Conservation (phyloP, 352 stramenopile genomes). For the Phytophthora citricola region DNA sequence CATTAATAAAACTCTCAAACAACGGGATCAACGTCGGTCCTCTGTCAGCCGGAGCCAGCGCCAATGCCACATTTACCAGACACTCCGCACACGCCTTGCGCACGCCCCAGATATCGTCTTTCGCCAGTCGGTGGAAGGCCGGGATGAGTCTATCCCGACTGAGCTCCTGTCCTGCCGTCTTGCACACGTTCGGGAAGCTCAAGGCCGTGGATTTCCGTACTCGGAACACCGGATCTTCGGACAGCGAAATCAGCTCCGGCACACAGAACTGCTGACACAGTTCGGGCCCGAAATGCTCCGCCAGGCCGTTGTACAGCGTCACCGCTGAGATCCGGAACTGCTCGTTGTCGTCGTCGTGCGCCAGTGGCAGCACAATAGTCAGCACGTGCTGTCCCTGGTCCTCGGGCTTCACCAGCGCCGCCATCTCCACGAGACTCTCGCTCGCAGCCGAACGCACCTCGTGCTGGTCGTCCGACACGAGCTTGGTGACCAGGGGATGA, state of each 20-base stretch:
- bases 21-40: constrained; percentile 88
- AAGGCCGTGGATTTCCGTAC: constrained; percentile 93
- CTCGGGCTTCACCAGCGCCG: constrained; percentile 80
- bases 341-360: constrained; percentile 92
- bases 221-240: constrained; percentile 93
- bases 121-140: constrained; percentile 90
- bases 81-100: constrained; percentile 93
- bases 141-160: constrained; percentile 90
- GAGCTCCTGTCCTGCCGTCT: constrained; percentile 73
- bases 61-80: constrained; percentile 89
- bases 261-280: constrained; percentile 95
- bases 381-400: constrained; percentile 93
- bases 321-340: constrained; percentile 94
- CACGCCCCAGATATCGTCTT: constrained; percentile 95
- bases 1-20: constrained; percentile 87
- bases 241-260: constrained; percentile 92
- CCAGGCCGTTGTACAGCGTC: constrained; percentile 92
- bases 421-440: constrained; percentile 89
- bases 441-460: constrained; percentile 89
- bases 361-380: constrained; percentile 92
- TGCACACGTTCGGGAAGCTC: constrained; percentile 91
- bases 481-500: constrained; percentile 77
- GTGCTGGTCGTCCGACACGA: constrained; percentile 88
- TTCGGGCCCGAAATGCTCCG: constrained; percentile 85
- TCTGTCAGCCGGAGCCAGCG: constrained; percentile 73